phyloP scores from a whole-genome alignment of 139 green algal species.

The Haematococcus lacustris region DNA sequence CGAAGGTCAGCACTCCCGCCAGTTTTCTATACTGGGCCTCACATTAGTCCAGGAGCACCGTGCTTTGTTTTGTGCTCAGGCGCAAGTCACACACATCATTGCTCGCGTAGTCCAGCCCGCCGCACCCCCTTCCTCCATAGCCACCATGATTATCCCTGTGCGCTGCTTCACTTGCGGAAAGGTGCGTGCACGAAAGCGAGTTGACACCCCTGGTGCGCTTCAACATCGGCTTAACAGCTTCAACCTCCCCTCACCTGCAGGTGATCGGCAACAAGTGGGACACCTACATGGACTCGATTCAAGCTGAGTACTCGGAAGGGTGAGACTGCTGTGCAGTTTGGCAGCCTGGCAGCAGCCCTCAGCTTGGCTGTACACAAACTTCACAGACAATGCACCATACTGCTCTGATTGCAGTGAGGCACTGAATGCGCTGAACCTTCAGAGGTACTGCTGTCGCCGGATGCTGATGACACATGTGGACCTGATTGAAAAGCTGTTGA shows the following conservation, averaged over 20 bases:
- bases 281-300: conserved; percentile 92
- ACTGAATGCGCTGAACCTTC: conserved; percentile 85
- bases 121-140: background rate
- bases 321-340: no score
- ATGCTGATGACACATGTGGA: conserved; percentile 99
- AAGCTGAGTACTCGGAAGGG: conserved; percentile 60
- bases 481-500: conserved; percentile 97
- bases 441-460: conserved; percentile 93
- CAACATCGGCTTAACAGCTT: background rate
- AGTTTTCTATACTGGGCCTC: no score
- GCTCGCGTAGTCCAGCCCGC: no score
- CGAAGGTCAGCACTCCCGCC: conserved; percentile 50
- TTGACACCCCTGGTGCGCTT: no score
- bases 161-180: conserved; percentile 98
- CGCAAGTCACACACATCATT: no score
- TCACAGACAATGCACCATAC: background rate
- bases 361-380: no score
- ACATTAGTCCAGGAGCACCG: no score
- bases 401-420: conserved; percentile 72
- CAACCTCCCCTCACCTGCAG: conserved; percentile 34
- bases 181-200: conserved; percentile 58
- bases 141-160: conserved; percentile 94
- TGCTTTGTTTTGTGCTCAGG: no score
- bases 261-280: conserved; percentile 99
- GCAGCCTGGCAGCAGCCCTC: no score